A percentile compares a stretch with the other conserved stretches of the same genome.
Conservation (phyloP, 768 basidiomycete genomes). For the Lactifluus pinguis region DNA sequence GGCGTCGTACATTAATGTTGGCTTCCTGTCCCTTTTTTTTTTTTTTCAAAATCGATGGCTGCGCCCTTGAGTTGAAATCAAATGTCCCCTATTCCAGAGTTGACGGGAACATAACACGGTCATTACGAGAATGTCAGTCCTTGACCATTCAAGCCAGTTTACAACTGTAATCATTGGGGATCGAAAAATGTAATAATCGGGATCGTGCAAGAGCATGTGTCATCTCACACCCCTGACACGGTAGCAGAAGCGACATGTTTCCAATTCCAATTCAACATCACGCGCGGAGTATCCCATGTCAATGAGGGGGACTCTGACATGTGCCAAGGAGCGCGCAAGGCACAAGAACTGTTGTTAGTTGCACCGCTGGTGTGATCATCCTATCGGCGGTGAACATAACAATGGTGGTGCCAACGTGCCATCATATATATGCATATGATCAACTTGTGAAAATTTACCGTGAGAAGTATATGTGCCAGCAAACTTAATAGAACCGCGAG, state of each 20-base stretch:
- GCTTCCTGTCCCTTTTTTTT: neutral
- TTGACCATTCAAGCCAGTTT: neutral
- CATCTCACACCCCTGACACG: slow-evolving; percentile 12
- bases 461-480: slow-evolving; percentile 2
- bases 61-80: slow-evolving; percentile 4
- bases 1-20: neutral
- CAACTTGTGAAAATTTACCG: neutral
- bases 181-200: slow-evolving; percentile 8
- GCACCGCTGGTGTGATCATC: neutral
- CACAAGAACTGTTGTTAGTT: neutral
- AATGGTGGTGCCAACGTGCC: neutral
- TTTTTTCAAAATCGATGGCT: slow-evolving; percentile 1
- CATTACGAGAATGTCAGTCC: neutral
- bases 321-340: slow-evolving; percentile 3
- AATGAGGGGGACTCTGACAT: neutral
- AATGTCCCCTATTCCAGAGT: slow-evolving; percentile 1
- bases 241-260: slow-evolving; percentile 4
- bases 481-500: neutral
- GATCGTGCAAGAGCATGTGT: slow-evolving; percentile 13
- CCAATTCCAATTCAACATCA: slow-evolving; percentile 7
- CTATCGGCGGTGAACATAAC: neutral
- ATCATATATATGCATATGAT: neutral
- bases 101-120: neutral
- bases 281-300: slow-evolving; percentile 6
- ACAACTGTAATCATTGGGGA: slow-evolving; percentile 6